Evolutionary conservation across 495 filamentous ascomycete species (phyloP).

Genomic region (Pyrenula massariospora): DNA sequence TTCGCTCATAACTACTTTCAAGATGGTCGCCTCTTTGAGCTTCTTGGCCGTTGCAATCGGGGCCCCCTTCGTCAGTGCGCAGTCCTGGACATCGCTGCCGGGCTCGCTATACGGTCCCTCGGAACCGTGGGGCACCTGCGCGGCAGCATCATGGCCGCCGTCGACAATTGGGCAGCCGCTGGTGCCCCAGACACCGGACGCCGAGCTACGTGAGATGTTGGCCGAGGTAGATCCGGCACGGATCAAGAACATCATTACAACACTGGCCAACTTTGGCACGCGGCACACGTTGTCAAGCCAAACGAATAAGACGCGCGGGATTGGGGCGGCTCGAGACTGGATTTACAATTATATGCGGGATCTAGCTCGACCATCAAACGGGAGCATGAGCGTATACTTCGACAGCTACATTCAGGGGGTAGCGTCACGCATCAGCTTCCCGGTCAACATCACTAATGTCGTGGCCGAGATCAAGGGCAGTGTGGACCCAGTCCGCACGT

Average conservation of each 20-base stretch:
- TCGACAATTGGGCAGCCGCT: background rate
- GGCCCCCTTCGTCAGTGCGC: background rate
- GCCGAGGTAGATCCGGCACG: slow-evolving; percentile 23
- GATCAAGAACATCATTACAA: slow-evolving; percentile 32
- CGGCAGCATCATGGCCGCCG: background rate
- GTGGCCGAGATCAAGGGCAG: slow-evolving; percentile 36
- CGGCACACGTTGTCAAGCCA: slow-evolving; percentile 37
- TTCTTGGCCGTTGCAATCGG: background rate
- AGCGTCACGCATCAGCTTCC: slow-evolving; percentile 27
- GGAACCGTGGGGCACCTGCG: background rate
- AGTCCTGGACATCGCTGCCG: background rate
- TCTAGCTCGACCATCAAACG: slow-evolving; percentile 24
- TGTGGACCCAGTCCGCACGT: slow-evolving; percentile 28
- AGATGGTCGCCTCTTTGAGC: background rate
- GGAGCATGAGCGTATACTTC: slow-evolving; percentile 28
- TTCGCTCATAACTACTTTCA: background rate
- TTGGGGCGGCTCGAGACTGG: slow-evolving; percentile 43
- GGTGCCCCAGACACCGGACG: slow-evolving; percentile 15
- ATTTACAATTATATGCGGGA: slow-evolving; percentile 28
- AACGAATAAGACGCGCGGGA: slow-evolving; percentile 30
- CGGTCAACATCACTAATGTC: slow-evolving; percentile 36
- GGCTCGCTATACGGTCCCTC: background rate
- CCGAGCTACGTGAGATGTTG: slow-evolving; percentile 28
- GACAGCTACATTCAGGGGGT: slow-evolving; percentile 26
- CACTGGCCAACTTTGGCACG: slow-evolving; percentile 38